Evolutionary conservation across 164 flowering plant species (phyloP).

Genomic region (Tetracentron sinense): DNA sequence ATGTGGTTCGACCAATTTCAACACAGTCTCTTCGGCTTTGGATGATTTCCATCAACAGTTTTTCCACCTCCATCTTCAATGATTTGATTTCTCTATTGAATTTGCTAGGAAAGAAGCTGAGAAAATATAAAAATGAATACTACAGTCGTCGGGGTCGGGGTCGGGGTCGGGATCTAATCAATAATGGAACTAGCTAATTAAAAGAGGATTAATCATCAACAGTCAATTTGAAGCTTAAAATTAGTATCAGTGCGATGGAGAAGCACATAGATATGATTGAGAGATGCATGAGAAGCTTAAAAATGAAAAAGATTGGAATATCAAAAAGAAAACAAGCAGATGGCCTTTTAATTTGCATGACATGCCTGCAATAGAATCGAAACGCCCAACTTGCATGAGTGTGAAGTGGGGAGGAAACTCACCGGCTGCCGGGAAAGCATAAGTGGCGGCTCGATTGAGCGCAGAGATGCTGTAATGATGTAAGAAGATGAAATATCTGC

Average conservation of each 20-base stretch:
- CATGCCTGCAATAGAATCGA: not conserved
- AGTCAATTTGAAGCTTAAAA: not conserved
- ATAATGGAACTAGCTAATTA: too few relatives aligned
- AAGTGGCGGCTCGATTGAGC: constrained; percentile 76
- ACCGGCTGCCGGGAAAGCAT: constrained; percentile 95
- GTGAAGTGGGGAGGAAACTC: constrained; percentile 4
- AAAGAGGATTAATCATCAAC: constrained; percentile 1
- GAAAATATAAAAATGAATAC: not conserved
- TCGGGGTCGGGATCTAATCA: too few relatives aligned
- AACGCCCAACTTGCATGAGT: not conserved
- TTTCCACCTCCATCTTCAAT: constrained; percentile 80
- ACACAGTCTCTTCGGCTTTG: constrained; percentile 68
- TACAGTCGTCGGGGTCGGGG: too few relatives aligned
- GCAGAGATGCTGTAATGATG: constrained; percentile 55
- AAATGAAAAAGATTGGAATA: too few relatives aligned
- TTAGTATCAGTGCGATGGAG: not conserved
- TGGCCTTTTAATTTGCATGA: too few relatives aligned
- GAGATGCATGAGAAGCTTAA: too few relatives aligned
- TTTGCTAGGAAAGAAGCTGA: constrained; percentile 81
- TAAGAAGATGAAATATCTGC: constrained; percentile 62
- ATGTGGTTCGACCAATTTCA: constrained; percentile 64
- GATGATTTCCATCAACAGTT: constrained; percentile 77
- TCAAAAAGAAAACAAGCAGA: too few relatives aligned
- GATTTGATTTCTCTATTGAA: constrained; percentile 80
- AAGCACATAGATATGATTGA: too few relatives aligned